phyloP scores from a whole-genome alignment of 2,329 filamentous ascomycete species.

The Fusarium xylarioides region DNA sequence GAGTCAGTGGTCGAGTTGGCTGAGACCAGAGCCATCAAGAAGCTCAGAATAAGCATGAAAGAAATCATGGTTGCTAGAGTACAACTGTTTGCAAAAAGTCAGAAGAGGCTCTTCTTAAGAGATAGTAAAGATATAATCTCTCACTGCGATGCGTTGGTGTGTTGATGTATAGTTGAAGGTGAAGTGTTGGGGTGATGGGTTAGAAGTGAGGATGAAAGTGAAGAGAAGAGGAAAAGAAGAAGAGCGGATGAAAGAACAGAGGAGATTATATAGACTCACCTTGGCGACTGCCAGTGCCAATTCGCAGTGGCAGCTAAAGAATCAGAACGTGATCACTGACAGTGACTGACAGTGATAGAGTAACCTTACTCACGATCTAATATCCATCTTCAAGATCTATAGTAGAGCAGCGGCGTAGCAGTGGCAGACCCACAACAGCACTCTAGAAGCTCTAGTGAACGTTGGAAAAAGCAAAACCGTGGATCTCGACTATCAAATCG shows the following conservation, averaged over 20 bases:
- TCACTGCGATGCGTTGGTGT: background rate
- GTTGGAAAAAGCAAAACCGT: slow-evolving; percentile 19
- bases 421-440: slow-evolving; percentile 1
- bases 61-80: slow-evolving; percentile 1
- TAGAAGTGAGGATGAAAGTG: background rate
- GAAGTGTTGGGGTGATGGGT: background rate
- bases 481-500: background rate
- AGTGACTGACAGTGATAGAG: background rate
- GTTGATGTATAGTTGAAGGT: background rate
- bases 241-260: background rate
- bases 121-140: background rate
- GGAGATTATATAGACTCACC: slow-evolving; percentile 3
- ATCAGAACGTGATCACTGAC: background rate
- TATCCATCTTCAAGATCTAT: background rate
- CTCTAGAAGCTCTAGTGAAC: background rate
- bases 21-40: slow-evolving; percentile 2
- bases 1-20: background rate
- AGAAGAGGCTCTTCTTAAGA: background rate
- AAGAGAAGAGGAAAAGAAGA: background rate
- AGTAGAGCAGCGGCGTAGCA: slow-evolving; percentile 2
- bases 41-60: background rate
- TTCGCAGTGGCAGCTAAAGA: background rate
- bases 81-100: background rate
- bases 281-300: background rate
- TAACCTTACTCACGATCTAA: background rate